A percentile compares a stretch with the other conserved stretches of the same genome.
Conservation (phyloP, 768 basidiomycete genomes). For the Suillus fuscotomentosus region DNA sequence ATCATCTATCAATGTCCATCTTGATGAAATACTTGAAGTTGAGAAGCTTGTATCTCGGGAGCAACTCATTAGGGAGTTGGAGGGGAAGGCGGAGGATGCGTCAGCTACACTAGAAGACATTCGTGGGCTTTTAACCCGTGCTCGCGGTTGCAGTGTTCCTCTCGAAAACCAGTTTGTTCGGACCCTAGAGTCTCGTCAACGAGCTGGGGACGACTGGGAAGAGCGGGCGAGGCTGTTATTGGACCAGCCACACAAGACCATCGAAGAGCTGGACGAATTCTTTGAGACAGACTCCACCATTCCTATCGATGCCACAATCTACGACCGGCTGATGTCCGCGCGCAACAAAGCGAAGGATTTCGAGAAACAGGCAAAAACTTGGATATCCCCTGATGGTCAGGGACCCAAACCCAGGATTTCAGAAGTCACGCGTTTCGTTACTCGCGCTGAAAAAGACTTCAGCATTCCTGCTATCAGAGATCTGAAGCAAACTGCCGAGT, state of each 20-base stretch:
- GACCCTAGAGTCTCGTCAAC: conserved; percentile 61
- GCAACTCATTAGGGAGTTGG: conserved; percentile 72
- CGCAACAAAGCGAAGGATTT: conserved; percentile 73
- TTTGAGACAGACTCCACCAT: conserved; percentile 61
- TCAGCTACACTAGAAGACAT: conserved; percentile 75
- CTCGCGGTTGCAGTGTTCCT: conserved; percentile 63
- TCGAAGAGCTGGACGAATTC: conserved; percentile 76
- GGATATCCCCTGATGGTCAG: conserved; percentile 59
- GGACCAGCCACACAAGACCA: conserved; percentile 66
- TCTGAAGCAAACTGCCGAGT: conserved; percentile 67
- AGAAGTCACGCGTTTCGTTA: conserved; percentile 68
- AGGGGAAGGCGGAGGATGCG: conserved; percentile 68
- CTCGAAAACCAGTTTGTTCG: conserved; percentile 63
- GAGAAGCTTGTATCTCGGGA: conserved; percentile 81
- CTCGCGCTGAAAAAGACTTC: conserved; percentile 76
- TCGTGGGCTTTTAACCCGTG: conserved; percentile 67
- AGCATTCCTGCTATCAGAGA: conserved; percentile 63
- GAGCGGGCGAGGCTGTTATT: conserved; percentile 63
- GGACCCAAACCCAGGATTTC: conserved; percentile 59
- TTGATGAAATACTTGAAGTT: conserved; percentile 76
- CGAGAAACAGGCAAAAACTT: conserved; percentile 73
- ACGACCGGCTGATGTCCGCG: conserved; percentile 62
- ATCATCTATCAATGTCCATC: conserved; percentile 76
- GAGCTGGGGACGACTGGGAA: conserved; percentile 77
- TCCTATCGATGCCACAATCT: conserved; percentile 66